Percentiles rank a stretch among this genome's conserved stretches.
These are phyloP conservation scores for Withania somnifera DNA, from an alignment of 305 asterid genomes.

Conservation along the genomic window DNA sequence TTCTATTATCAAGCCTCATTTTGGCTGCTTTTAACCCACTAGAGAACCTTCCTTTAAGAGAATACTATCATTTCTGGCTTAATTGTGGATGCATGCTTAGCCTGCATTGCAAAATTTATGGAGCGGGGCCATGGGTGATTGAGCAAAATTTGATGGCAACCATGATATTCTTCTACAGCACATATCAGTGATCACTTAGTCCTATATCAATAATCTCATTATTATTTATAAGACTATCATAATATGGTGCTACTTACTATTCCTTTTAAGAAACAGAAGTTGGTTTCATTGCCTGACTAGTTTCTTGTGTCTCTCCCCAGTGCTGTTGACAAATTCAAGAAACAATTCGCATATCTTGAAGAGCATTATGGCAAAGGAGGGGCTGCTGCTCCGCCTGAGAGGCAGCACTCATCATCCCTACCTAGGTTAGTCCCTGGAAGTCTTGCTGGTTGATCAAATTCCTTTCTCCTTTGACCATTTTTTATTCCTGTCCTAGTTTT, in stretches of 20 bases:
- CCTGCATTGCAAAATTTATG: background rate
- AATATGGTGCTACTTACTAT: background rate
- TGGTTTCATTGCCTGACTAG: background rate
- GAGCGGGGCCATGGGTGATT: background rate
- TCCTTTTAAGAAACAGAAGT: background rate
- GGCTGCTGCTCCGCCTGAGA: slow-evolving; percentile 70
- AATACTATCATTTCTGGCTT: background rate
- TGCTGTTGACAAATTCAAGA: slow-evolving; percentile 95
- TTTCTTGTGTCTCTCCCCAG: slow-evolving; percentile 22
- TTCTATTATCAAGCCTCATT: background rate
- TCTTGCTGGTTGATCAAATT: background rate
- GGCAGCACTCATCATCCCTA: slow-evolving; percentile 88
- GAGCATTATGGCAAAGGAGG: slow-evolving; percentile 85
- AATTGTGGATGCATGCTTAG: background rate
- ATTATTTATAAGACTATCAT: background rate
- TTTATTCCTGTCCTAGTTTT: background rate
- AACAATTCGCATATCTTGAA: slow-evolving; percentile 86
- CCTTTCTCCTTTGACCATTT: background rate
- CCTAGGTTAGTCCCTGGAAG: slow-evolving; percentile 46
- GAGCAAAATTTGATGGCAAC: background rate
- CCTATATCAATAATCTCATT: background rate
- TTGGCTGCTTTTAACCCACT: background rate
- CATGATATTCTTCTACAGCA: background rate
- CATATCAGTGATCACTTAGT: background rate
- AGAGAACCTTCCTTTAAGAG: background rate